phyloP scores from a whole-genome alignment of 2,329 filamentous ascomycete genomes.

The Claviceps sp. region DNA sequence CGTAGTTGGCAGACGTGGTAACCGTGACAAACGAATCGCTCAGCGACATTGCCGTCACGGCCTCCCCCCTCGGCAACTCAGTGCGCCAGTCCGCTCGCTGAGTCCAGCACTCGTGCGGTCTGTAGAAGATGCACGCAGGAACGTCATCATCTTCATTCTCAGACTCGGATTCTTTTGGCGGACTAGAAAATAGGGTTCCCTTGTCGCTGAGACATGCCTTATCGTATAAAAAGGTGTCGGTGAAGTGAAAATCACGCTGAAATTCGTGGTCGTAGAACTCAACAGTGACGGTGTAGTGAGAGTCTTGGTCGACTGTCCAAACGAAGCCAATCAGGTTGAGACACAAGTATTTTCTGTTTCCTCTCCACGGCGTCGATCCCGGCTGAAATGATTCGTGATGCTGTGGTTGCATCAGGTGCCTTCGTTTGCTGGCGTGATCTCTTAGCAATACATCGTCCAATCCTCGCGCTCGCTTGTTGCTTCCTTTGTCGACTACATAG shows the following conservation, averaged over 20 bases:
- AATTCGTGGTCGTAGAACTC: conserved; percentile 95
- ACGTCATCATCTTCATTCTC: conserved; percentile 39
- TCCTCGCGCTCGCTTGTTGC: conserved; percentile 40
- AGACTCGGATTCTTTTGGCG: conserved; percentile 31
- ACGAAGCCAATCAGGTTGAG: conserved; percentile 89
- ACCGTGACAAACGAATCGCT: conserved; percentile 86
- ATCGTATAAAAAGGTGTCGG: conserved; percentile 89
- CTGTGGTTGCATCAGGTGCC: conserved; percentile 42
- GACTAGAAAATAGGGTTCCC: conserved; percentile 75
- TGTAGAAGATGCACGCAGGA: conserved; percentile 81
- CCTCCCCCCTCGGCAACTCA: conserved; percentile 74
- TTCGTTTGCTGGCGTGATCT: conserved; percentile 34
- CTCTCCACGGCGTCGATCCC: conserved; percentile 89
- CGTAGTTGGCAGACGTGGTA: conserved; percentile 74
- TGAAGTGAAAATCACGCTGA: conserved; percentile 93
- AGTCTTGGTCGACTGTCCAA: conserved; percentile 94
- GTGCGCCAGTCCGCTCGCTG: conserved; percentile 82
- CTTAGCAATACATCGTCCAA: conserved; percentile 35
- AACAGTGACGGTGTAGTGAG: conserved; percentile 84
- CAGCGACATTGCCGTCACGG: conserved; percentile 75
- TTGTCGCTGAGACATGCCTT: conserved; percentile 85
- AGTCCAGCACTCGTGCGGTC: conserved; percentile 95
- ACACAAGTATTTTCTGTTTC: conserved; percentile 84
- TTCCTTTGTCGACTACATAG: conserved; percentile 48
- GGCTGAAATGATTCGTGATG: conserved; percentile 83